Evolutionary conservation across 1,139 yeast genomes (phyloP).

Genomic region (Spencermartinsiella ligniputridi): DNA sequence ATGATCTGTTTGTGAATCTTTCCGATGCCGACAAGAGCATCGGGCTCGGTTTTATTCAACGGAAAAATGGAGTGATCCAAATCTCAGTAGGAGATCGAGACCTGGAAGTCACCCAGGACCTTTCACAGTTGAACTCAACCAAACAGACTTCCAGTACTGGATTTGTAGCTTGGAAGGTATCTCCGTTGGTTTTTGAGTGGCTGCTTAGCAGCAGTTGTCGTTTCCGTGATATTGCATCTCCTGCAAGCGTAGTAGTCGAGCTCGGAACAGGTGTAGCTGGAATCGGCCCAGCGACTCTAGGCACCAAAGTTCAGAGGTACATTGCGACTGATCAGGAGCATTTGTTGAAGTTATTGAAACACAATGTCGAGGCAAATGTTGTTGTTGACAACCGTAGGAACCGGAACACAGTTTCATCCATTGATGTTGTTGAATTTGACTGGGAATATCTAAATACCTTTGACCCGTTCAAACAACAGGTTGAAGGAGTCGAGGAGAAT

Average conservation of each 20-base stretch:
- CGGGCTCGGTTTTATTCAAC: conserved; percentile 48
- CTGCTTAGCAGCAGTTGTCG: conserved; percentile 25
- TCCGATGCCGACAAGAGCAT: conserved; percentile 32
- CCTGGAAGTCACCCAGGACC: conserved; percentile 33
- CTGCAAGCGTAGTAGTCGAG: conserved; percentile 43
- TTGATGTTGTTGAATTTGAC: conserved; percentile 53
- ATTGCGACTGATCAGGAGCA: conserved; percentile 63
- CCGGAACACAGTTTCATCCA: conserved; percentile 8
- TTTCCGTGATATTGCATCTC: conserved; percentile 13
- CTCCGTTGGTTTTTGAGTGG: conserved; percentile 55
- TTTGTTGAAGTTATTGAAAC: conserved; percentile 46
- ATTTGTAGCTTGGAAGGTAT: conserved; percentile 59
- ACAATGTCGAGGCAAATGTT: conserved; percentile 44
- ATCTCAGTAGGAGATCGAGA: conserved; percentile 36
- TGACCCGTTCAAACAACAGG: conserved; percentile 10
- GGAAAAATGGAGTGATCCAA: conserved; percentile 32
- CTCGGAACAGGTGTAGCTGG: conserved; percentile 68
- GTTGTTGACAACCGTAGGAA: not conserved
- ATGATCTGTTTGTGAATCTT: conserved; percentile 43
- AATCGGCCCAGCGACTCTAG: conserved; percentile 46
- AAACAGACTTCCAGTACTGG: conserved; percentile 56
- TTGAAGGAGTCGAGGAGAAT: conserved; percentile 8
- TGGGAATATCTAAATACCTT: conserved; percentile 51
- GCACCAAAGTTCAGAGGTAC: conserved; percentile 37
- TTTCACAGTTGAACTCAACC: conserved; percentile 37